Conservation (phyloP, 2,329 filamentous ascomycete genomes). For the Sporothrix protearum region DNA sequence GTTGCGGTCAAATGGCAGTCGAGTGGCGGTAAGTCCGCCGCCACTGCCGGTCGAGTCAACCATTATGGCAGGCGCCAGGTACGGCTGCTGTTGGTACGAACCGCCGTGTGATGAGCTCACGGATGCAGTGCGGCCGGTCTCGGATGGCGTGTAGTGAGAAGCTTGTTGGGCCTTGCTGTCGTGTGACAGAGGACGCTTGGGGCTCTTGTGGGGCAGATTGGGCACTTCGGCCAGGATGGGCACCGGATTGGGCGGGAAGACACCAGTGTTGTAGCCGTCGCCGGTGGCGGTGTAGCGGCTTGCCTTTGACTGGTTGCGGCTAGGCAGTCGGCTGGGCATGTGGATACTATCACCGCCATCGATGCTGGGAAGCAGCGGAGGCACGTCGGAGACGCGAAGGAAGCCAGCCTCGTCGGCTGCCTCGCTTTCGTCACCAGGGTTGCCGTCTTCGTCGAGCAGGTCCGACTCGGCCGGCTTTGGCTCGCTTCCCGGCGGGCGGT, state of each 20-base stretch:
- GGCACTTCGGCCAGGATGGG: conserved; percentile 20
- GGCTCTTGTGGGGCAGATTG: conserved; percentile 67
- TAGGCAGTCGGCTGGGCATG: conserved; percentile 55
- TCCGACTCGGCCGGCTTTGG: conserved; percentile 36
- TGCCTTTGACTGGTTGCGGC: conserved; percentile 50
- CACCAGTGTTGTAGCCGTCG: conserved; percentile 35
- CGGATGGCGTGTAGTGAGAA: background rate
- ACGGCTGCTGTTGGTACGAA: background rate
- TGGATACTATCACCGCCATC: conserved; percentile 58
- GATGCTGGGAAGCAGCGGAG: conserved; percentile 58
- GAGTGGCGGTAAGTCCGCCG: conserved; percentile 32
- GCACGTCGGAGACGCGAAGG: conserved; percentile 42
- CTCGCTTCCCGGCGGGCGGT: background rate
- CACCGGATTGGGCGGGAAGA: conserved; percentile 38
- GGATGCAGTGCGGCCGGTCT: background rate
- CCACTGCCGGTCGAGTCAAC: conserved; percentile 24
- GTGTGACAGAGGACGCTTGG: conserved; percentile 47
- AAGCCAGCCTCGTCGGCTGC: background rate
- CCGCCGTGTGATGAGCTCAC: background rate
- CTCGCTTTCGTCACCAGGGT: conserved; percentile 44
- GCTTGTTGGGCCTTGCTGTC: background rate
- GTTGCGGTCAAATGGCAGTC: conserved; percentile 56
- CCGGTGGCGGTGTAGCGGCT: conserved; percentile 40
- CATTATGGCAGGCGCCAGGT: background rate
- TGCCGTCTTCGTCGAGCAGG: conserved; percentile 46